Evolutionary conservation across 306 rosid species (phyloP).

Genomic region (Castanea crenata): DNA sequence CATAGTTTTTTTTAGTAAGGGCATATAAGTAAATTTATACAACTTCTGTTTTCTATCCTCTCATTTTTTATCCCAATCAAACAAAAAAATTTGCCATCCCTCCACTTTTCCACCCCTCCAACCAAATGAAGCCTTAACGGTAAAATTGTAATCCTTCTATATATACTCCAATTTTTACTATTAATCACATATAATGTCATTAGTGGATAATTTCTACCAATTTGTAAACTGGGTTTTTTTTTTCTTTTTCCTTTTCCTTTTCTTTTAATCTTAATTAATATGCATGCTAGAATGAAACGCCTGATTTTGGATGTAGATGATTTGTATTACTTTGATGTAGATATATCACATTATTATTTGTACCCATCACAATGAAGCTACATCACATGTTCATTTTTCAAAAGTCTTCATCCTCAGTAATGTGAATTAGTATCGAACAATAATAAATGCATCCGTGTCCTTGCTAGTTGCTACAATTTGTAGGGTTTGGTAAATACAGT

Average conservation of each 20-base stretch:
- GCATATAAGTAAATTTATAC: slow-evolving; percentile 6
- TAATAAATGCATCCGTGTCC: not conserved
- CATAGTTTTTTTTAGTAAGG: no score
- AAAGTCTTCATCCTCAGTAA: no score
- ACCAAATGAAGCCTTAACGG: no score
- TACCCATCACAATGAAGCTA: not conserved
- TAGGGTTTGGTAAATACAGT: not conserved
- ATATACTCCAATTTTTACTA: not conserved
- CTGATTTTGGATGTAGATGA: not conserved
- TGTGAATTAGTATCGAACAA: no score
- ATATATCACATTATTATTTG: not conserved
- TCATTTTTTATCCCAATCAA: no score
- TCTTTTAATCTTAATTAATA: not conserved
- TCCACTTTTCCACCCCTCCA: no score
- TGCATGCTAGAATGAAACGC: not conserved
- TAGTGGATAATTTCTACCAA: not conserved
- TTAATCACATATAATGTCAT: not conserved
- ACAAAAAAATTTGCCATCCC: no score
- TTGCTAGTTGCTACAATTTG: not conserved
- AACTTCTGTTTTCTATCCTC: slow-evolving; percentile 49
- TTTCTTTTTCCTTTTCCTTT: not conserved
- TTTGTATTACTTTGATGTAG: not conserved
- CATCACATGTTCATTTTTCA: no score
- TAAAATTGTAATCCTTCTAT: not conserved
- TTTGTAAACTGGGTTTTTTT: not conserved